Evolutionary conservation across 305 asterid species (phyloP).

Genomic region (Plantago lanceolata): DNA sequence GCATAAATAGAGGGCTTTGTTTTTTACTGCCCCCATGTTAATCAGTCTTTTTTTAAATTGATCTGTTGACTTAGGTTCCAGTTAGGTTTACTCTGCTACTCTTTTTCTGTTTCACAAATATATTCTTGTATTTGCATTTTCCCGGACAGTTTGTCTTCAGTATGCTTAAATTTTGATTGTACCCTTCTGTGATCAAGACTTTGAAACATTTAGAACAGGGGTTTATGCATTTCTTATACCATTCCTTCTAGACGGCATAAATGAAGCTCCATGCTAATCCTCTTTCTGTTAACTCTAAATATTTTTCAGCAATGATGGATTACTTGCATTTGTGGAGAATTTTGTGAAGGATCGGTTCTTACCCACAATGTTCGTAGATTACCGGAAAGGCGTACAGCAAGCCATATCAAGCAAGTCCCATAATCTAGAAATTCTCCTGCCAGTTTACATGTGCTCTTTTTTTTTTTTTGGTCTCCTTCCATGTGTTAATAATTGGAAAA

Average conservation of each 20-base stretch:
- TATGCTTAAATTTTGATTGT: constrained; percentile 11
- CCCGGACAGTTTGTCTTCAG: constrained; percentile 1
- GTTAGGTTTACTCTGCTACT: neutral
- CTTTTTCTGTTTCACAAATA: too few relatives aligned
- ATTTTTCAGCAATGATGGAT: constrained; percentile 88
- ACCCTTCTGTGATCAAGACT: constrained; percentile 11
- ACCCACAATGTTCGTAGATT: constrained; percentile 98
- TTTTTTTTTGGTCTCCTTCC: neutral
- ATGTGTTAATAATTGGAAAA: too few relatives aligned
- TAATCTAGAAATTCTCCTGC: constrained; percentile 20
- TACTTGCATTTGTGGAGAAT: constrained; percentile 89
- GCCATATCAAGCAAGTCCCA: constrained; percentile 95
- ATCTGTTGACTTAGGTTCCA: neutral
- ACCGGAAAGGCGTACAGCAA: constrained; percentile 95
- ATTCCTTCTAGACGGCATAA: constrained; percentile 12
- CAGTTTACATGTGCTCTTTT: constrained; percentile 18
- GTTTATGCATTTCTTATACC: constrained; percentile 18
- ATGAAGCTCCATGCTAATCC: constrained; percentile 26
- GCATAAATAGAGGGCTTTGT: neutral
- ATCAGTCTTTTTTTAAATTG: too few relatives aligned
- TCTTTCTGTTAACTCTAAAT: constrained; percentile 21
- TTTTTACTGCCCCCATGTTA: neutral
- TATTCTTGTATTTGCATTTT: neutral
- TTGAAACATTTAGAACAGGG: constrained; percentile 11
- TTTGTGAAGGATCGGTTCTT: constrained; percentile 98